phyloP scores from a whole-genome alignment of 768 basidiomycete species.

The Rickenella mellea region DNA sequence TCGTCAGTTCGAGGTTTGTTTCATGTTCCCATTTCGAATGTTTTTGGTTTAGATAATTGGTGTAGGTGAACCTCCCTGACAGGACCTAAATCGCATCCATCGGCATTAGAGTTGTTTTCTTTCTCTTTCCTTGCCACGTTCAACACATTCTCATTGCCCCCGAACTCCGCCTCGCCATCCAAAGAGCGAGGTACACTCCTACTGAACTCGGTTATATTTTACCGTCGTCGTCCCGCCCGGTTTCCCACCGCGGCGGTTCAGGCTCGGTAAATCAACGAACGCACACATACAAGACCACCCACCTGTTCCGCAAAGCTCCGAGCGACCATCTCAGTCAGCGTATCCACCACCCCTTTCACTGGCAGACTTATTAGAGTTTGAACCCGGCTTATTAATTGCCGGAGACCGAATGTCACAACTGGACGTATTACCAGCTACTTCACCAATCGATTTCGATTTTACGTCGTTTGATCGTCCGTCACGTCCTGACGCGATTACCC shows the following conservation, averaged over 20 bases:
- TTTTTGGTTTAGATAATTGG: conserved; percentile 9
- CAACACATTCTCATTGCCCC: conserved; percentile 4
- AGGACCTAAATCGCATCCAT: conserved; percentile 17
- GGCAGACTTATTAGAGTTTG: conserved; percentile 49
- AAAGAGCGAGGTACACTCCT: conserved; percentile 58
- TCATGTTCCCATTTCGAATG: conserved; percentile 3
- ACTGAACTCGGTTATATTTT: conserved; percentile 40
- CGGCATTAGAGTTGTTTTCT: conserved; percentile 7
- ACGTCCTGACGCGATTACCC: conserved; percentile 3
- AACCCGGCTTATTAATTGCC: conserved; percentile 22
- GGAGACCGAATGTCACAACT: conserved; percentile 6
- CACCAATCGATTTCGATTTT: conserved; percentile 20
- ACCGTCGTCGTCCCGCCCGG: conserved; percentile 56
- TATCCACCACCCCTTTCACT: conserved; percentile 1
- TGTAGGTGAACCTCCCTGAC: conserved; percentile 76
- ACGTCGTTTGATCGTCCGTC: conserved; percentile 14
- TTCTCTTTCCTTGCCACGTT: conserved; percentile 5
- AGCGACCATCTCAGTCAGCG: conserved; percentile 6
- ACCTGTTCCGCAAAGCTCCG: conserved; percentile 12
- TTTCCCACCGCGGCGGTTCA: conserved; percentile 64
- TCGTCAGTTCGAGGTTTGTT: conserved; percentile 64
- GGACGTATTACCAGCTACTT: conserved; percentile 15
- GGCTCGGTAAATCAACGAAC: conserved; percentile 51
- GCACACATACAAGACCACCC: conserved; percentile 3
- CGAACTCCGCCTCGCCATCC: conserved; percentile 44